Evolutionary conservation across 1,139 yeast species (phyloP).

Genomic region (Sugiyamaella novakii): DNA sequence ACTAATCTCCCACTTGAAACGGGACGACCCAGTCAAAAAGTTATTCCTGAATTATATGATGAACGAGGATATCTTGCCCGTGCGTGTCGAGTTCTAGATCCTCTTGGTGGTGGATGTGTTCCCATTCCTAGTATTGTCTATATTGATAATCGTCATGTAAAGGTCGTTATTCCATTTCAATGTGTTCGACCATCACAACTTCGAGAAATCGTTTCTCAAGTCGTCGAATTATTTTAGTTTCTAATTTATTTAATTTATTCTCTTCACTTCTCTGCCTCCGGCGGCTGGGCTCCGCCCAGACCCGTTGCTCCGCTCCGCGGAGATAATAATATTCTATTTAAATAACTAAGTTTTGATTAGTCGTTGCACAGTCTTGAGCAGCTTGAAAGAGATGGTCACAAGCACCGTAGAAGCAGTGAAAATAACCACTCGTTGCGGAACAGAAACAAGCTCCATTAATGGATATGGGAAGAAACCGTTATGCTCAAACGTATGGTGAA

Average conservation of each 20-base stretch:
- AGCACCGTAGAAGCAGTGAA: constrained; percentile 30
- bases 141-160: constrained; percentile 13
- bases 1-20: constrained; percentile 6
- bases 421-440: constrained; percentile 28
- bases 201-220: constrained; percentile 16
- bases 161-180: constrained; percentile 17
- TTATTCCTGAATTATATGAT: constrained; percentile 19
- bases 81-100: constrained; percentile 32
- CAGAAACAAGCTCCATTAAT: constrained; percentile 31
- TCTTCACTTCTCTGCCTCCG: not conserved
- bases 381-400: constrained; percentile 24
- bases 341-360: too few relatives aligned
- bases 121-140: constrained; percentile 24
- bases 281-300: not conserved
- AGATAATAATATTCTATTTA: not conserved
- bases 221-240: constrained; percentile 15
- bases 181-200: constrained; percentile 17
- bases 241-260: not conserved
- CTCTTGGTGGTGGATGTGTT: constrained; percentile 32
- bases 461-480: constrained; percentile 44
- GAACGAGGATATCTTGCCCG: constrained; percentile 26
- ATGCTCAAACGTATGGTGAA: constrained; percentile 33
- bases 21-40: constrained; percentile 14
- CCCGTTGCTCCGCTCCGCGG: not conserved
- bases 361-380: constrained; percentile 25